Conservation (phyloP, 257 asterid species). For the Nicotiana tomentosiformis region DNA sequence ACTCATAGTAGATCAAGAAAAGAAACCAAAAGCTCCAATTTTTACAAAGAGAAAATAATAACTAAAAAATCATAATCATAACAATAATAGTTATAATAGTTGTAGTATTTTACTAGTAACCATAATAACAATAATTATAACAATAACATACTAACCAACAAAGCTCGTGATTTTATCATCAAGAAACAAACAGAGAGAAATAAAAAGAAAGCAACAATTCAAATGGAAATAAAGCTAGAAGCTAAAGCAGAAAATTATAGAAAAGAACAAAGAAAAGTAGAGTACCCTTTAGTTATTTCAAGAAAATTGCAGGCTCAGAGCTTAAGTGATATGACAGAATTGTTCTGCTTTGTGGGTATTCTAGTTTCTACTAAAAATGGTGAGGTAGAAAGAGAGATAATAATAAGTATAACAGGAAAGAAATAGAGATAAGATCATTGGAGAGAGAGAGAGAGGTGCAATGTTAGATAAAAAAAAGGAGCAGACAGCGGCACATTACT, state of each 20-base stretch:
- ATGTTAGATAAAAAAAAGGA: conserved; percentile 28
- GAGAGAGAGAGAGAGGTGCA: conserved; percentile 23
- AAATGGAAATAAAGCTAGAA: background rate
- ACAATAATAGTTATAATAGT: background rate
- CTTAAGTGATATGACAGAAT: conserved; percentile 44
- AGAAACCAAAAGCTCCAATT: background rate
- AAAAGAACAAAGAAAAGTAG: background rate
- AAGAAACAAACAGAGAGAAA: background rate
- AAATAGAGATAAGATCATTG: conserved; percentile 66
- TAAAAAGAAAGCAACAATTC: background rate
- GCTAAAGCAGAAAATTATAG: background rate
- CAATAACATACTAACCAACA: background rate
- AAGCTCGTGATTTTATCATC: background rate
- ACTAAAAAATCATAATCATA: background rate
- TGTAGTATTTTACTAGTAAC: background rate
- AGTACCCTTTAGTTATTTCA: conserved; percentile 6
- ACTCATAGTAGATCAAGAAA: conserved; percentile 4
- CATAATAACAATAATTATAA: background rate
- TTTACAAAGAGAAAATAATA: background rate
- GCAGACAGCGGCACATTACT: conserved; percentile 27
- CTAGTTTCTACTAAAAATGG: conserved; percentile 49
- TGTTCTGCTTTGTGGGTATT: conserved; percentile 1
- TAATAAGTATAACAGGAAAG: conserved; percentile 10
- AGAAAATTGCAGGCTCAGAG: conserved; percentile 22
- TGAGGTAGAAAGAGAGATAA: conserved; percentile 19